Conservation (phyloP, 768 basidiomycete genomes). For the Agrocybe chaxingu region DNA sequence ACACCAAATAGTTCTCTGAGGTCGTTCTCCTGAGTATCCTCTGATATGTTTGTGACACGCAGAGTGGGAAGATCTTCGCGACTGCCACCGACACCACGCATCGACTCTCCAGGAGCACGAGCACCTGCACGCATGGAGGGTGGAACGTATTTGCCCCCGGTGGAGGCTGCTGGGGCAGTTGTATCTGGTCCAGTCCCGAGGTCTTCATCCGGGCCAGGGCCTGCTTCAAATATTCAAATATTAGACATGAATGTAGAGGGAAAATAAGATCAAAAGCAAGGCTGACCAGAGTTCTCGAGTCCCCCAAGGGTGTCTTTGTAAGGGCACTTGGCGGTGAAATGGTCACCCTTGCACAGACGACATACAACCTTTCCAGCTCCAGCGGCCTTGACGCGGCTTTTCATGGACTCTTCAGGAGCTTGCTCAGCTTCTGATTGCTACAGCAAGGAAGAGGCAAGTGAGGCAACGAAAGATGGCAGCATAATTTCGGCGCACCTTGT, state of each 20-base stretch:
- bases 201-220: constrained; percentile 38
- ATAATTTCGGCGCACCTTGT: constrained; percentile 43
- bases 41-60: constrained; percentile 94
- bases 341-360: constrained; percentile 93
- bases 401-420: constrained; percentile 61
- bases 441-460: not conserved
- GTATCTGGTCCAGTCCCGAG: constrained; percentile 28
- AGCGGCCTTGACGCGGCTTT: constrained; percentile 62
- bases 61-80: constrained; percentile 95
- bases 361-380: constrained; percentile 89
- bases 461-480: not conserved
- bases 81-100: constrained; percentile 55
- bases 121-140: constrained; percentile 83
- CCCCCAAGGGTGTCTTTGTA: constrained; percentile 92
- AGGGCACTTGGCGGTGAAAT: constrained; percentile 98
- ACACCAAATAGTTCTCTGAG: constrained; percentile 84
- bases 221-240: constrained; percentile 24
- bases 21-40: constrained; percentile 94
- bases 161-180: constrained; percentile 36
- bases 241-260: not conserved
- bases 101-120: constrained; percentile 72
- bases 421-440: constrained; percentile 68
- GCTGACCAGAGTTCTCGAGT: constrained; percentile 58
- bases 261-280: not conserved
- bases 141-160: constrained; percentile 86